These are phyloP conservation scores for Fusarium aywerte DNA, from an alignment of 2,329 filamentous ascomycete species.

Conservation along the genomic window DNA sequence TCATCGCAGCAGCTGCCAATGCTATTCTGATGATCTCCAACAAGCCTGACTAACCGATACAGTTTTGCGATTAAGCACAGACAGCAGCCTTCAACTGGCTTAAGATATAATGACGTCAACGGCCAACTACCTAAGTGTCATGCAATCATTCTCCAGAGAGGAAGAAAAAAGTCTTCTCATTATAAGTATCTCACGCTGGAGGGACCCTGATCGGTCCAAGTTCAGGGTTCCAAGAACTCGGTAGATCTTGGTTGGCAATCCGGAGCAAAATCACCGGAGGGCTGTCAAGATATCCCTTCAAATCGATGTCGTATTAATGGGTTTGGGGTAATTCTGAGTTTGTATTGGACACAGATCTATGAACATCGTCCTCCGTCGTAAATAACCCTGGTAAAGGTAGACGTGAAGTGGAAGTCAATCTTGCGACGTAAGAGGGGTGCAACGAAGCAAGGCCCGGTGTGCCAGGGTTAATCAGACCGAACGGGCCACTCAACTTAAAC, in stretches of 20 bases:
- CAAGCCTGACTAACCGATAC: neutral
- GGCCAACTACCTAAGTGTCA: neutral
- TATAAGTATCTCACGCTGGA: conserved; percentile 7
- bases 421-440: conserved; percentile 28
- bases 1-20: neutral
- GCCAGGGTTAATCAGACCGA: neutral
- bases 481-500: conserved; percentile 14
- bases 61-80: neutral
- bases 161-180: neutral
- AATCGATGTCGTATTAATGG: conserved; percentile 19
- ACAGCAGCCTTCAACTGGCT: neutral
- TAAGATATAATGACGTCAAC: conserved; percentile 29
- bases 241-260: conserved; percentile 13
- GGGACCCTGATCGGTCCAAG: conserved; percentile 31
- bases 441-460: conserved; percentile 7
- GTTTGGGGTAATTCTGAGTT: neutral
- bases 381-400: conserved; percentile 23
- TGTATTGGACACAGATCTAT: conserved; percentile 14
- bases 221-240: conserved; percentile 20
- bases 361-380: conserved; percentile 15
- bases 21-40: neutral
- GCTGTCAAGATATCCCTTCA: neutral
- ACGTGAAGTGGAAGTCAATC: conserved; percentile 35
- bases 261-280: conserved; percentile 44
- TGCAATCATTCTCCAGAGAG: conserved; percentile 4